Evolutionary conservation across 2,329 filamentous ascomycete genomes (phyloP), one percentile per base, ranked within the genome.

Genomic region (Diplocarpon mali): DNA sequence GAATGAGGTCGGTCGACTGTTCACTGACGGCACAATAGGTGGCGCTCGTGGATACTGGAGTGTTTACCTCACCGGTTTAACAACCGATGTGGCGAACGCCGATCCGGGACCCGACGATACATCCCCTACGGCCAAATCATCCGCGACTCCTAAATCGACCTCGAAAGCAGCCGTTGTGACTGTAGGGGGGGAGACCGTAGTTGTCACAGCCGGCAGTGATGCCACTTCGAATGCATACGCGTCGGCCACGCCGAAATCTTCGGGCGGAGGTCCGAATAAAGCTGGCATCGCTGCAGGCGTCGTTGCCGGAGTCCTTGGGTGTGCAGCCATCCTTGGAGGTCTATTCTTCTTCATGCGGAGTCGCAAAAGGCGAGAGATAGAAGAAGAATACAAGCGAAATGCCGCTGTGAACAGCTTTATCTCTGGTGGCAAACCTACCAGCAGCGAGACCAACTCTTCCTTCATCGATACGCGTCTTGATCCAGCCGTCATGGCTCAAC

Each of bases 241-340:
- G 8, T 38, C 53, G 10, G 7, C 46, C 9, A 27, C 46, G 5
- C n/a, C 45, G 6, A 39, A 43, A 14, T 36, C 45, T 10, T 38
- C 20, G 2, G 40, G 42, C 27, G 38, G 45, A 2, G 49, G 49
- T 29, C 48, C 55, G 40, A 61, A 48, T 35, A 84, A 78, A n/a
- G 84, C 79, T 32, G 87, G 83, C 39, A 89, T 96, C 54, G 88
- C 84, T 14, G 90, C 81, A 9, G 90, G 90, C 48, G 85, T 87
- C 1, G 89, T 95, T 2, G 84, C 92, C 8, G 88, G 85, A 47
- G 77, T 95, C 2, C 69, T 94, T 2, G 84, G 68, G 1, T 59
- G 88, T 4, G 75, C 70, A 42, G 83, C 72, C 12, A 70, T 85
- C 14, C 68, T 76, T 11, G 86, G 79, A 36, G 88, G 76, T 42